phyloP scores from a whole-genome alignment of 2,329 filamentous ascomycete genomes.

The Drechslerella stenobrocha region DNA sequence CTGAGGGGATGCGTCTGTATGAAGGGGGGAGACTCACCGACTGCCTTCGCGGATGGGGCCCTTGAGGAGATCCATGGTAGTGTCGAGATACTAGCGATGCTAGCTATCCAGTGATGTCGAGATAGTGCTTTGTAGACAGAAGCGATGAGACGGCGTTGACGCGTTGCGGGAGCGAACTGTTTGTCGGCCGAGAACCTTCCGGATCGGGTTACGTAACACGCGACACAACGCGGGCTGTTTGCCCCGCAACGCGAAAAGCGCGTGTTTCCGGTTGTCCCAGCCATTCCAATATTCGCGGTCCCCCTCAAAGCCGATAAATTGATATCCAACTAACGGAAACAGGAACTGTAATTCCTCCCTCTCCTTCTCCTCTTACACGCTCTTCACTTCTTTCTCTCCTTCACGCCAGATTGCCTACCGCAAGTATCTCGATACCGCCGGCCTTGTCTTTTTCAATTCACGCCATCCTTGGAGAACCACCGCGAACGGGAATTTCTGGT shows the following conservation, averaged over 20 bases:
- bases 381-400: conserved; percentile 15
- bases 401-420: no score
- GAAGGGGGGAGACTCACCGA: conserved; percentile 16
- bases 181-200: conserved; percentile 5
- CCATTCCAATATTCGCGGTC: conserved; percentile 40
- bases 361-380: conserved; percentile 1
- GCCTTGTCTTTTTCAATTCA: not conserved
- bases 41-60: conserved; percentile 47
- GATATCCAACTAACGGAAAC: conserved; percentile 21
- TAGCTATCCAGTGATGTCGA: not conserved
- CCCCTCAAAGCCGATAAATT: conserved; percentile 25
- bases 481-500: not conserved
- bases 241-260: conserved; percentile 38
- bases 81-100: not conserved
- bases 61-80: conserved; percentile 45
- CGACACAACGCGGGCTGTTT: not conserved
- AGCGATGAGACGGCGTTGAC: not conserved
- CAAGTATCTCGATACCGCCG: no score
- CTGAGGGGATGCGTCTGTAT: not conserved
- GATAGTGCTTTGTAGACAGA: not conserved
- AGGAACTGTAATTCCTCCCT: conserved; percentile 15
- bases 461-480: not conserved
- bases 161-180: no score
- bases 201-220: not conserved
- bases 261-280: conserved; percentile 28